Evolutionary conservation across 768 basidiomycete species (phyloP), one percentile per base, ranked within the genome.

Genomic region (Calocybe cyanea): DNA sequence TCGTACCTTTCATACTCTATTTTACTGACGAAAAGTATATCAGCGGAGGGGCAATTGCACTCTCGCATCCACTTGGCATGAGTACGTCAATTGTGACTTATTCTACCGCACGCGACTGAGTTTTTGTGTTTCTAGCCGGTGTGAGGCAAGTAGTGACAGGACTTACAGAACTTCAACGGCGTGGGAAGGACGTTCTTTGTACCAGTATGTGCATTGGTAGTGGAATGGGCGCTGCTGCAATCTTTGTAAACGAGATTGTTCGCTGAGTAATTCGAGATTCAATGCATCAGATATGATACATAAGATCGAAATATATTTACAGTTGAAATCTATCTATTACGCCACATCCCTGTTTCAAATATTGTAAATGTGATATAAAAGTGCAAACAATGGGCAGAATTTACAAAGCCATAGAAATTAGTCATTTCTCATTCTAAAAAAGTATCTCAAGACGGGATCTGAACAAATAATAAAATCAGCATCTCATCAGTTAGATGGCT

Each of bases 71-170:
- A 14, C 68, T 91, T 11, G 88, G 86, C 51, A 87, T 90, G 83
- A 91, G 87, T 90, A 63, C 49, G 83, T 64, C 14, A 15, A 19
- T n/a, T 18, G n/a, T 32, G 55, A 9, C 7, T 23, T 49, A 23
- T 7, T 18, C 31, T 18, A 14, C 17, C 24, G 34, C 45, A 10
- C 18, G 36, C 17, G 7, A 10, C 50, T 67, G 7, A 62, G 34
- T 33, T 40, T 38, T 43, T 13, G 14, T 31, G 40, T 30, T 37
- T 48, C 38, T 54, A 85, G 92, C 92, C 53, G 92, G 92, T 25
- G 71, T 85, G 19, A 82, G 92, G 21, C 92, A 93, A 65, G 81
- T 92, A 18, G 85, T 89, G 2, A 93, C 92, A 2, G 92, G 86
- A n/a, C 75, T 95, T 7, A 81, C 86, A 2, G 83, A 94, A 60